Percentiles rank a stretch among this genome's conserved stretches.
phyloP scores from a whole-genome alignment of 305 asterid genomes.

The Euphrasia arctica region DNA sequence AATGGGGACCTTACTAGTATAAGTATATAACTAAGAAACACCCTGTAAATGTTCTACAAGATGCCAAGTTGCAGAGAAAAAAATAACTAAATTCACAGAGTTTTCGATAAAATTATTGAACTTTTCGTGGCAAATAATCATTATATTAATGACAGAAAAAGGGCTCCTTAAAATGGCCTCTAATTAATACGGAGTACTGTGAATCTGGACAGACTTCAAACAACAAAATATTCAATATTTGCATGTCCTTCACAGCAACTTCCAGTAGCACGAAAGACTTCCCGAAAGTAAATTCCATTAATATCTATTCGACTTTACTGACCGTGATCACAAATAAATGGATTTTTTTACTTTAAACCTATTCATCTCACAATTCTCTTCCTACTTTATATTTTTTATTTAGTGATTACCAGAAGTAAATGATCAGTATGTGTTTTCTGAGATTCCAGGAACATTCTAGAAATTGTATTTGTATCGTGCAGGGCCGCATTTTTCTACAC shows the following conservation, averaged over 20 bases:
- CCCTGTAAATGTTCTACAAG: background rate
- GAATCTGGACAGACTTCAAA: conserved; percentile 20
- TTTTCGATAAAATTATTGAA: background rate
- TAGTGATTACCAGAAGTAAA: conserved; percentile 1
- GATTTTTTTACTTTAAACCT: background rate
- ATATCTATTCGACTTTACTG: background rate
- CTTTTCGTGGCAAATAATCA: background rate
- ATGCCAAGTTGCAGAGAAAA: background rate
- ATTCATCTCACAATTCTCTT: conserved; percentile 4
- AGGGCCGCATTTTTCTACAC: conserved; percentile 10
- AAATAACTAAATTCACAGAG: background rate
- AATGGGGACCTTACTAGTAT: conserved; percentile 15
- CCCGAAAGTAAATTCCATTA: conserved; percentile 7
- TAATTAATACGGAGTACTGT: background rate
- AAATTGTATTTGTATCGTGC: background rate
- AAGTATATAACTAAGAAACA: background rate
- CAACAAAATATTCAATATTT: conserved; percentile 4
- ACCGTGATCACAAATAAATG: conserved; percentile 1
- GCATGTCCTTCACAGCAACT: conserved; percentile 10
- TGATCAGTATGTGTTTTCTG: background rate
- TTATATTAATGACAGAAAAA: background rate
- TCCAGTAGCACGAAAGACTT: background rate
- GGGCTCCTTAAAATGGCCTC: background rate
- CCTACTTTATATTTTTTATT: conserved; percentile 9
- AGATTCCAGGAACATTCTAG: conserved; percentile 12